Evolutionary conservation across 1,139 yeast species (phyloP), one percentile per base, ranked within the genome.

Genomic region (Debaryomycetaceae sp.): DNA sequence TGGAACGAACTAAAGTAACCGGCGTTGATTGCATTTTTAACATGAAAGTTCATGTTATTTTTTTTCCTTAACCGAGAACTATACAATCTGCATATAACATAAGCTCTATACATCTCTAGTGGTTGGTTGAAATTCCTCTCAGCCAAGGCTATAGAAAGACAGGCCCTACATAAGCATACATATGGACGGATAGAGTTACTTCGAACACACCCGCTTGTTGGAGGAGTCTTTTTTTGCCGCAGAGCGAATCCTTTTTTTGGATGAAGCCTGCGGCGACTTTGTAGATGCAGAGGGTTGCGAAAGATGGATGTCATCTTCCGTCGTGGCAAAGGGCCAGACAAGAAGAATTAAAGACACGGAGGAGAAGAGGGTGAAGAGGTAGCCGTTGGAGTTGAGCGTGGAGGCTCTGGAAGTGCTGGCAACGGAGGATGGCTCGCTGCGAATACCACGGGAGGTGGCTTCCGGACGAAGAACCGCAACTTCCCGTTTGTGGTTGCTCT

Each of bases 51-150:
- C 34, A 34, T 17, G 11, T 38, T 43, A 7, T 48, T 52, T 2
- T 52, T 17, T 52, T 17, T 37, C 48, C 20, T 49, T 53, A 7
- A 49, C 51, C 9, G 55, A 54, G 4, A 2, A 17, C 11, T 4
- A 27, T 11, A 27, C 2, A 27, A 11, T 27, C 31, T 27, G 31
- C 31, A 27, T 27, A 27, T 27, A 27, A 27, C 31, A 11, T 27
- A 27, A 8, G 8, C 11, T 27, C 31, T 27, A 27, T 27, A 27
- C 31, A 27, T 27, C 31, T 27, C 8, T 27, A 27, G 31, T 27
- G 31, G 31, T 27, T 27, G 31, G 31, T 11, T 27, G 31, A 27
- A 27, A 27, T 27, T 11, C 8, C 8, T 27, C 8, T 27, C 8
- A 11, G 11, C 11, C 31, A 27, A 27, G 31, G 11, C 11, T 27